Conservation (phyloP, 2,329 filamentous ascomycete species). For the Aspergillus transmontanensis region DNA sequence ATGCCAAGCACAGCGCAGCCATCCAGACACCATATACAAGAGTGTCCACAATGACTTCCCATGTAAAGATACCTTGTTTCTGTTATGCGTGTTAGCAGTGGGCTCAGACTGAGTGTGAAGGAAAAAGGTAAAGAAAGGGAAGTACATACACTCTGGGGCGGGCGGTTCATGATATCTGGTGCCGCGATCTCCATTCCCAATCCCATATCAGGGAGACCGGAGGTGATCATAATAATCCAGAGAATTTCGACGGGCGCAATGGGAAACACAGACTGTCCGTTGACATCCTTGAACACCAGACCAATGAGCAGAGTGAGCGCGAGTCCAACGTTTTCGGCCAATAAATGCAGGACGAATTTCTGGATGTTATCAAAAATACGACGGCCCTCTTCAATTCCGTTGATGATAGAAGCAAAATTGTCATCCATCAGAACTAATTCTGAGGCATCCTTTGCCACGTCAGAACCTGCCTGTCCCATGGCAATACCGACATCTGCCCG, state of each 20-base stretch:
- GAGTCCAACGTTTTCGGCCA: conserved; percentile 81
- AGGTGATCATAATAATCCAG: conserved; percentile 94
- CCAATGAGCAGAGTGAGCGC: conserved; percentile 80
- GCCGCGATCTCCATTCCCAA: conserved; percentile 77
- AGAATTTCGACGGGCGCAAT: conserved; percentile 83
- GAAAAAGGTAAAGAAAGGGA: background rate
- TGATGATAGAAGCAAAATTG: conserved; percentile 84
- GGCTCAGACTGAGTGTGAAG: too few relatives aligned
- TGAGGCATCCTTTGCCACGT: conserved; percentile 74
- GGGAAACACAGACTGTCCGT: conserved; percentile 78
- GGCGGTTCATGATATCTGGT: conserved; percentile 75
- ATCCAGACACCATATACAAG: conserved; percentile 77
- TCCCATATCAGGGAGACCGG: conserved; percentile 83
- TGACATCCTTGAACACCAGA: conserved; percentile 74
- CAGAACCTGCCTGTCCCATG: conserved; percentile 79
- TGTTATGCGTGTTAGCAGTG: conserved; percentile 20
- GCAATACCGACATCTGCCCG: conserved; percentile 84
- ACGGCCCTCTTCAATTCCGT: conserved; percentile 80
- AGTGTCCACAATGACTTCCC: conserved; percentile 77
- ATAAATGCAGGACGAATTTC: conserved; percentile 79
- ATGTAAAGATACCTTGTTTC: conserved; percentile 72
- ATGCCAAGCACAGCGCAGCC: conserved; percentile 66
- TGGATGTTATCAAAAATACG: conserved; percentile 90
- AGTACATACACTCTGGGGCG: conserved; percentile 62
- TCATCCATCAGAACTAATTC: conserved; percentile 74